A percentile compares a stretch with the other conserved stretches of the same genome.
Evolutionary conservation across 441 rosid species (phyloP).

Genomic region (Erodium moschatum): DNA sequence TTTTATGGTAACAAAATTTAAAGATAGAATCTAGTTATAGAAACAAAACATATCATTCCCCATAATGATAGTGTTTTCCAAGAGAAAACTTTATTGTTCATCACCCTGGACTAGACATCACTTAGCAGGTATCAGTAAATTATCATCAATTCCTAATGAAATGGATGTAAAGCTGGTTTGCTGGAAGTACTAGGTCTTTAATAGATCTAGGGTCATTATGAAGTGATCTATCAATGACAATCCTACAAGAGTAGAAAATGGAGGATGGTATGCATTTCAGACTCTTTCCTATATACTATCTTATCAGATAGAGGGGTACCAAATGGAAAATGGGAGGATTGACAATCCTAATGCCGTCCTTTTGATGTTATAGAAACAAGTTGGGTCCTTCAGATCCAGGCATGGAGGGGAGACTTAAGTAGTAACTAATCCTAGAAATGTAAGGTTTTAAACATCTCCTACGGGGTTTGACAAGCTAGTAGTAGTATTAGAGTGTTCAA

Average conservation of each 20-base stretch:
- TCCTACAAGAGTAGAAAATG: not conserved
- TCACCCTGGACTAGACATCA: too few relatives aligned
- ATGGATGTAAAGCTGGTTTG: not conserved
- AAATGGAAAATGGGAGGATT: not conserved
- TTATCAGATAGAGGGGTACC: not conserved
- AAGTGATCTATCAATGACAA: too few relatives aligned
- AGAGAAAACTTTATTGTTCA: too few relatives aligned
- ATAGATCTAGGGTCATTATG: not conserved
- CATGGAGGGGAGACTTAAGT: not conserved
- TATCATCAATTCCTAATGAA: not conserved
- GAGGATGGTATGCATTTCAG: not conserved
- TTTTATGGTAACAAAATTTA: not conserved
- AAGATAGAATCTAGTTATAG: not conserved
- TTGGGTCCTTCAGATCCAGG: not conserved
- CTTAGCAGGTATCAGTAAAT: not conserved
- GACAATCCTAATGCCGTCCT: not conserved
- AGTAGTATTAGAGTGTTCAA: not conserved
- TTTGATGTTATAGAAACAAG: not conserved
- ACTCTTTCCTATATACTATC: not conserved
- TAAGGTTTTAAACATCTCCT: not conserved
- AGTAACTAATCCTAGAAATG: not conserved
- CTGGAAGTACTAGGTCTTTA: not conserved
- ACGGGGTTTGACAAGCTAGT: slow-evolving; percentile 1
- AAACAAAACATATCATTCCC: not conserved
- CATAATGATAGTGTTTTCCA: too few relatives aligned